These are phyloP conservation scores for Penicillium janthinellum DNA, from an alignment of 2,329 filamentous ascomycete species.

Conservation along the genomic window DNA sequence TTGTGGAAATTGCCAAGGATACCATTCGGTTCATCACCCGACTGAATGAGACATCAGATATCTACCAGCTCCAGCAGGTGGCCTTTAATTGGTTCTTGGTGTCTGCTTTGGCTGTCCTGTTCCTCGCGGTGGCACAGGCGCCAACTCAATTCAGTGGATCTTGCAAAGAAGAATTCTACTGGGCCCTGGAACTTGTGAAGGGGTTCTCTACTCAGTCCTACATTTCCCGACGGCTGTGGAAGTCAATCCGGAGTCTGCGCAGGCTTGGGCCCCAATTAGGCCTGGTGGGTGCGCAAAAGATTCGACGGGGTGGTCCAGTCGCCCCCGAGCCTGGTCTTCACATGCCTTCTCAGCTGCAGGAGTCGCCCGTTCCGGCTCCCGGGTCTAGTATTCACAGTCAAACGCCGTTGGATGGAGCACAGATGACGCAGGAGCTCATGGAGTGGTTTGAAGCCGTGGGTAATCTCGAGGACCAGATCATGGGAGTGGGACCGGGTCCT, in stretches of 20 bases:
- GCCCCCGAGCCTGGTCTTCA: not conserved
- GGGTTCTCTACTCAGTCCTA: slow-evolving; percentile 62
- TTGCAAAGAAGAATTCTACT: slow-evolving; percentile 66
- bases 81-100: slow-evolving; percentile 68
- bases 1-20: slow-evolving; percentile 65
- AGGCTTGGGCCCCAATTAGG: slow-evolving; percentile 63
- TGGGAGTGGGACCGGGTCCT: slow-evolving; percentile 33
- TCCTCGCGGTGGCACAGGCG: slow-evolving; percentile 64
- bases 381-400: slow-evolving; percentile 57
- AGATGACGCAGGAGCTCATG: slow-evolving; percentile 61
- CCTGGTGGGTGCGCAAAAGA: slow-evolving; percentile 41
- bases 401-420: slow-evolving; percentile 53
- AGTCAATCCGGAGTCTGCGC: slow-evolving; percentile 62
- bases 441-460: slow-evolving; percentile 65
- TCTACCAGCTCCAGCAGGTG: slow-evolving; percentile 64
- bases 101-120: slow-evolving; percentile 63
- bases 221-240: slow-evolving; percentile 64
- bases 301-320: slow-evolving; percentile 8
- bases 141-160: slow-evolving; percentile 59
- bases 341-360: slow-evolving; percentile 25
- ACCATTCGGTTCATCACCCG: slow-evolving; percentile 62
- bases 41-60: slow-evolving; percentile 62
- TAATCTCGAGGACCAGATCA: slow-evolving; percentile 49
- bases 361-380: slow-evolving; percentile 55
- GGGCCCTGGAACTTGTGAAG: slow-evolving; percentile 64